Evolutionary conservation across 2,329 filamentous ascomycete genomes (phyloP).

Genomic region (Macrophomina phaseolina): DNA sequence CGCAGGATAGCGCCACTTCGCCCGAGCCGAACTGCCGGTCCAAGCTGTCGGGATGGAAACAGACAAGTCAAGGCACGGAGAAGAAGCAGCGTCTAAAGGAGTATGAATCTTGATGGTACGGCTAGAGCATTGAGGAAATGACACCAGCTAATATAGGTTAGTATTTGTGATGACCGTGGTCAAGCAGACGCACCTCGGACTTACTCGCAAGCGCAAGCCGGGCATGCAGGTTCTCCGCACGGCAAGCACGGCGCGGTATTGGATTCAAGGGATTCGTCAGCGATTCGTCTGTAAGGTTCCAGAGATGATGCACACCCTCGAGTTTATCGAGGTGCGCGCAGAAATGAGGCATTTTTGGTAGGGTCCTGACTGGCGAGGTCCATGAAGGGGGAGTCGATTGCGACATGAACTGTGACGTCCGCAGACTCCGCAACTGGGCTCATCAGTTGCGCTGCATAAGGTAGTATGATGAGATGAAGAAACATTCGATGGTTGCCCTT

Average conservation of each 20-base stretch:
- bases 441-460: no score
- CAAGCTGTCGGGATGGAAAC: neutral
- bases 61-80: neutral
- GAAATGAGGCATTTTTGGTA: neutral
- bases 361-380: neutral
- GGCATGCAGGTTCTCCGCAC: neutral
- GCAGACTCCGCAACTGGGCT: neutral
- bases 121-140: neutral
- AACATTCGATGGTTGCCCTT: no score
- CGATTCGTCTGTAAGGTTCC: neutral
- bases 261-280: neutral
- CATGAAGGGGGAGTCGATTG: neutral
- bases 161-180: neutral
- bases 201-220: neutral
- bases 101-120: no score
- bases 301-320: neutral
- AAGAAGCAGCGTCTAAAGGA: neutral
- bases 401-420: neutral
- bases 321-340: neutral
- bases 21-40: neutral
- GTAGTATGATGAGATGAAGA: no score
- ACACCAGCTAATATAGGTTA: constrained; percentile 7
- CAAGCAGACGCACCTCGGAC: neutral
- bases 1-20: neutral
- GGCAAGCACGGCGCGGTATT: neutral